These are phyloP conservation scores for Teunomyces panamensis DNA, from an alignment of 805 yeast genomes.

Conservation along the genomic window DNA sequence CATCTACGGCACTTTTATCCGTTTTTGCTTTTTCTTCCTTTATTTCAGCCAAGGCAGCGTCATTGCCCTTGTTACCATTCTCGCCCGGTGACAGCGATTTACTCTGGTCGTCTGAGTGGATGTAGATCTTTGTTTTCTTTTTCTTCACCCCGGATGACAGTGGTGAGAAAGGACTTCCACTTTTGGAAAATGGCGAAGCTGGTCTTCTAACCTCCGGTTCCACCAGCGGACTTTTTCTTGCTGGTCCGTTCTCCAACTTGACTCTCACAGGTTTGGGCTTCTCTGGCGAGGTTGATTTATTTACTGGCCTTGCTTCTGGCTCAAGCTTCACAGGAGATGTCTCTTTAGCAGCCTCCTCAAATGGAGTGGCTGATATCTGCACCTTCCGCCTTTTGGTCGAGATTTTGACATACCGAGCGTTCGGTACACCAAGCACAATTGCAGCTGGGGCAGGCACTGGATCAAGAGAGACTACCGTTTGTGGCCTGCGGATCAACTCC, in stretches of 20 bases:
- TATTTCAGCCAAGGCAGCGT: constrained; percentile 2
- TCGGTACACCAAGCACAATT: constrained; percentile 15
- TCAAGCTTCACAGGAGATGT: neutral
- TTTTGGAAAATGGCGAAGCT: constrained; percentile 13
- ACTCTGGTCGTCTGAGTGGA: constrained; percentile 17
- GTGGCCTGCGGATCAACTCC: constrained; percentile 3
- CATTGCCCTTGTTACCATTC: neutral
- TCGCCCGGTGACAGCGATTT: constrained; percentile 7
- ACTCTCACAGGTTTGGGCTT: neutral
- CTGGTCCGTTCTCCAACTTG: neutral
- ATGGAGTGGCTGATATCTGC: constrained; percentile 43
- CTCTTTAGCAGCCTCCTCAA: constrained; percentile 14
- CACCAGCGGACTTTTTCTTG: constrained; percentile 9
- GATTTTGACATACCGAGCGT: constrained; percentile 40
- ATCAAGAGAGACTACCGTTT: neutral
- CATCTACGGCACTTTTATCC: neutral
- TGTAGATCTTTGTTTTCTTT: constrained; percentile 27
- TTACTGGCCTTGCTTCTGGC: neutral
- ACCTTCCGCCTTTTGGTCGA: constrained; percentile 31
- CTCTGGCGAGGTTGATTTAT: neutral
- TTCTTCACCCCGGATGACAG: constrained; percentile 13
- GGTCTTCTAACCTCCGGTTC: constrained; percentile 11
- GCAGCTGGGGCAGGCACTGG: neutral
- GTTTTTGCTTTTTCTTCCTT: constrained; percentile 7
- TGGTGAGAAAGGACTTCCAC: constrained; percentile 18